These are phyloP conservation scores for Thraustochytrium striatum DNA, from an alignment of 352 stramenopile species.

Conservation along the genomic window DNA sequence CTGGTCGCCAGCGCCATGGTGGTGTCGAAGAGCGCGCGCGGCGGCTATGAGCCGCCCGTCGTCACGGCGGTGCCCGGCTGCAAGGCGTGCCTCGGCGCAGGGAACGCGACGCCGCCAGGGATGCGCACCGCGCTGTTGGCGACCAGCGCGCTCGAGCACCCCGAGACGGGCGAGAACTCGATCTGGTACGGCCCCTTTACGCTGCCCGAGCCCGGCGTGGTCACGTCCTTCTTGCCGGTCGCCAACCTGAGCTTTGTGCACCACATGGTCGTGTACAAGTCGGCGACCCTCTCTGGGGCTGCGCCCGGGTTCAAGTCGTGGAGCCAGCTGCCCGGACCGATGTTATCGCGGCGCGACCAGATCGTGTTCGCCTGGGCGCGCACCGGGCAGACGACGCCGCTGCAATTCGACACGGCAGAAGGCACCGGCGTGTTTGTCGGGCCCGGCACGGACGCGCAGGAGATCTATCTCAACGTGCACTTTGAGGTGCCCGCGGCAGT, in stretches of 20 bases:
- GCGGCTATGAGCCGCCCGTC: too few species aligned
- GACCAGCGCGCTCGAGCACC: not conserved
- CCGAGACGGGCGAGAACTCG: not conserved
- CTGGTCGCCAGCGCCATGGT: too few species aligned
- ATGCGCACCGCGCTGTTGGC: too few species aligned
- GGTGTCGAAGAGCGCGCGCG: too few species aligned
- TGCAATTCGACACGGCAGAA: not conserved
- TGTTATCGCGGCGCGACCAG: not conserved
- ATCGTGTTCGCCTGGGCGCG: slow-evolving; percentile 36
- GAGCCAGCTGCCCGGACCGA: not conserved
- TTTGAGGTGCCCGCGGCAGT: not conserved
- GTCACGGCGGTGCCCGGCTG: too few species aligned
- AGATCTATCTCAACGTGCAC: slow-evolving; percentile 30
- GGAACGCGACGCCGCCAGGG: too few species aligned
- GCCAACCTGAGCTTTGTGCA: slow-evolving; percentile 10
- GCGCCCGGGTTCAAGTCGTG: not conserved
- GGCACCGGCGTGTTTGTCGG: slow-evolving; percentile 13
- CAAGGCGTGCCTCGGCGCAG: too few species aligned
- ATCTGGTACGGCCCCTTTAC: slow-evolving; percentile 14
- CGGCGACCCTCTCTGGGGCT: not conserved
- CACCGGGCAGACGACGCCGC: not conserved
- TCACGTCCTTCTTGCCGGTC: not conserved
- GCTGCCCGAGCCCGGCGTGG: not conserved
- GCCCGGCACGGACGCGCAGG: slow-evolving; percentile 9
- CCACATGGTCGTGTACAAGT: slow-evolving; percentile 39